Base-by-base conservation (phyloP, 1,284 basidiomycete species). In the Apiotrichum laibachii region DNA sequence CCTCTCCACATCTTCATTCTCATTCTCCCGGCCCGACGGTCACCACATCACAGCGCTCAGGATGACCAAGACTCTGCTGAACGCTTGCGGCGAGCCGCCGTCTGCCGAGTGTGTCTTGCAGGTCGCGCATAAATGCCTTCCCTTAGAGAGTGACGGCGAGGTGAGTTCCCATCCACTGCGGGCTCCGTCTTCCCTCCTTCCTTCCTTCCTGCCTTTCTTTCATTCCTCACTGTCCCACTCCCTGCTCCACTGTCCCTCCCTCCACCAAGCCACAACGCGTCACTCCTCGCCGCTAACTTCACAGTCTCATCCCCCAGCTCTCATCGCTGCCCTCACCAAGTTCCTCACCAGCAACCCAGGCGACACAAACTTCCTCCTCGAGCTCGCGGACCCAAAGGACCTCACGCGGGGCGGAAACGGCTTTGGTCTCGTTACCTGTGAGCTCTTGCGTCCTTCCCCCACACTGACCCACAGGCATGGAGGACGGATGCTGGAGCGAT, bases 401-500 rank as follows among this genome's bases (percentile, higher is more conserved):
- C 53, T 44, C 11, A 59, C 50, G 12, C 33, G 53, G 9, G 70
- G 70, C 4, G 75, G 72, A 2, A 70, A 68, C 53, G 73, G 72
- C 0, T 75, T 70, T 57, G 75, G 73, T 0, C 53, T 65, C 0
- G 61, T 71, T 5, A 75, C 72, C 19, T 77, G 75, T 75, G 59
- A 65, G 72, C 40, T 18, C 43, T 10, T 64, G 12, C 7, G 18
- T 15, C 11, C 11, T 37, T 37, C 11, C 12, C 15, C 19, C 11
- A 18, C 13, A 12, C 57, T 59, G 51, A 59, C 56, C 13, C 35
- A 7, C 22, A 74, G 72, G 72, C 56, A 73, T 77, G 68, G 75
- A 77, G 34, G 73, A 75, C 39, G 51, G 59, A 21, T 77, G 75
- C 53, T 77, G 73, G 72, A 57, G 53, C 11, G 72, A 77, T 48